A percentile compares a stretch with the other conserved stretches of the same genome.
Evolutionary conservation across 2,329 filamentous ascomycete genomes (phyloP).

Genomic region (Alternaria tenuissima): DNA sequence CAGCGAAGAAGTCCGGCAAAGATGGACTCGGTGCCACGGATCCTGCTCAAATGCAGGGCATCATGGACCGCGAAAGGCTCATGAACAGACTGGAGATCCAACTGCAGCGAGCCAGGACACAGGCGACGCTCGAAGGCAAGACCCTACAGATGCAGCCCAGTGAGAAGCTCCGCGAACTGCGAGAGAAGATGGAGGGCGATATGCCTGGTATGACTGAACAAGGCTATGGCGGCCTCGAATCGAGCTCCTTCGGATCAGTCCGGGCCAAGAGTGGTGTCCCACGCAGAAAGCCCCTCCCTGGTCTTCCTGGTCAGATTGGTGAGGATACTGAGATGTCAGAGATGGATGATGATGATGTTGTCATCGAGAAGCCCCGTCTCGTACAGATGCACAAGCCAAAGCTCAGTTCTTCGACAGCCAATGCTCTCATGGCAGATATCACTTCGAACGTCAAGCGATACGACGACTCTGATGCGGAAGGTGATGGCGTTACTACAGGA

Average conservation of each 20-base stretch:
- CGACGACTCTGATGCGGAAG: conserved; percentile 77
- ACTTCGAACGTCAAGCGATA: conserved; percentile 76
- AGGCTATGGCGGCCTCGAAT: conserved; percentile 64
- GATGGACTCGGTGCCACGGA: conserved; percentile 68
- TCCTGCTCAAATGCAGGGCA: conserved; percentile 83
- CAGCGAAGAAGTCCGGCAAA: conserved; percentile 69
- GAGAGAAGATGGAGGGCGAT: conserved; percentile 88
- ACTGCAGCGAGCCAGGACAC: conserved; percentile 94
- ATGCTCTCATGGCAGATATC: conserved; percentile 75
- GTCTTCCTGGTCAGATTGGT: conserved; percentile 43
- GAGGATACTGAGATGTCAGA: conserved; percentile 49
- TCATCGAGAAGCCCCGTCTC: conserved; percentile 80
- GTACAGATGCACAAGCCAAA: conserved; percentile 80
- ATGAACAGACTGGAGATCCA: conserved; percentile 96
- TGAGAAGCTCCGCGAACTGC: conserved; percentile 87
- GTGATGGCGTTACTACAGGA: conserved; percentile 75
- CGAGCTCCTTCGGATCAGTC: conserved; percentile 69
- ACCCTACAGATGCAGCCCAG: conserved; percentile 87
- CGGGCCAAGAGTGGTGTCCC: conserved; percentile 53
- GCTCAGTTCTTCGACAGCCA: conserved; percentile 68
- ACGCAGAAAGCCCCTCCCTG: conserved; percentile 50
- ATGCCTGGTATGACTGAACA: conserved; percentile 56
- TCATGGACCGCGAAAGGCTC: conserved; percentile 88
- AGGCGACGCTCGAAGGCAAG: conserved; percentile 94
- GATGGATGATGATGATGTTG: conserved; percentile 61